These are phyloP conservation scores for Basipetospora chlamydospora DNA, from an alignment of 2,329 filamentous ascomycete species.

Conservation along the genomic window DNA sequence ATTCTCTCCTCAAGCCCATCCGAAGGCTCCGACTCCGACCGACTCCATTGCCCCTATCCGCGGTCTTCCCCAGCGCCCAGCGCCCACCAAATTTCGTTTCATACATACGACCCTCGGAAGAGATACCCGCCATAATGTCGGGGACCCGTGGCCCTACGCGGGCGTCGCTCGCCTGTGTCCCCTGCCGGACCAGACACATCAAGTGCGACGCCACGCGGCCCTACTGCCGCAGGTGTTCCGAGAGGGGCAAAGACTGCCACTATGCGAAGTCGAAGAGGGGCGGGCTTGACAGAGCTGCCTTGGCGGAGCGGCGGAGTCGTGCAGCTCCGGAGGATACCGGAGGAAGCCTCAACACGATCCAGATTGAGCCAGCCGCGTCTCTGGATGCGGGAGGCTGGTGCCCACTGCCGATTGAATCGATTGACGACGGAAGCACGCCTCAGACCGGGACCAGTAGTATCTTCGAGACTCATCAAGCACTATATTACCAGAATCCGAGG, in stretches of 20 bases:
- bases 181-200: constrained; percentile 34
- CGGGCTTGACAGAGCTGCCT: constrained; percentile 10
- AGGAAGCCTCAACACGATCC: too few relatives aligned
- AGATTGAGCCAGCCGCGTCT: too few relatives aligned
- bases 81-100: too few relatives aligned
- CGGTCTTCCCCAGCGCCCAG: too few relatives aligned
- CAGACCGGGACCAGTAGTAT: neutral
- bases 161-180: constrained; percentile 30
- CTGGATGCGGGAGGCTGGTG: too few relatives aligned
- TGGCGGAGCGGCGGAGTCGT: neutral
- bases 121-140: neutral
- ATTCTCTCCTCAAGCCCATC: too few relatives aligned
- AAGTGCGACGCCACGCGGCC: constrained; percentile 37
- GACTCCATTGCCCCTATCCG: too few relatives aligned
- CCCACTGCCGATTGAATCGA: neutral
- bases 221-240: constrained; percentile 27
- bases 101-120: neutral
- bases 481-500: neutral
- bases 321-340: too few relatives aligned
- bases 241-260: constrained; percentile 27
- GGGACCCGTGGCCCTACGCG: constrained; percentile 10
- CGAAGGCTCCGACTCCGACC: too few relatives aligned
- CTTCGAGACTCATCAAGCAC: too few relatives aligned
- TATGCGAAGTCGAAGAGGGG: constrained; percentile 38
- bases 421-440: too few relatives aligned